Conservation (phyloP, 495 filamentous ascomycete genomes). For the Pyronema omphalodes region DNA sequence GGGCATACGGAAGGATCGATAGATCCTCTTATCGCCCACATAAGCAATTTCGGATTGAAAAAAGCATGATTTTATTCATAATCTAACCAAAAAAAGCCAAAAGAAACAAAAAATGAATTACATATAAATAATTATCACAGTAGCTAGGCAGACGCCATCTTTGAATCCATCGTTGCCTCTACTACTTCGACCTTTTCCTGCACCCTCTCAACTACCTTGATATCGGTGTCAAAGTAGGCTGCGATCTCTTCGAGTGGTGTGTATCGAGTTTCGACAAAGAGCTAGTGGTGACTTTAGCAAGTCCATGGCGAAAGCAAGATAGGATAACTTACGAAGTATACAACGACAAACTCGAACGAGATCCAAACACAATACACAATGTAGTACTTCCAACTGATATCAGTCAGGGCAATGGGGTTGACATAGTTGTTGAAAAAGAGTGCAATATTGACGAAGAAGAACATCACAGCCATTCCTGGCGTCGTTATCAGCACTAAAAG, state of each 20-base stretch:
- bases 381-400: constrained; percentile 29
- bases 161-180: too few relatives aligned
- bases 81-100: too few relatives aligned
- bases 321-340: constrained; percentile 23
- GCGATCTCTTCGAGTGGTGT: constrained; percentile 34
- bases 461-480: constrained; percentile 31
- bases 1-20: too few relatives aligned
- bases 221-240: constrained; percentile 30
- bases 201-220: constrained; percentile 6
- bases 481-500: background rate
- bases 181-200: background rate
- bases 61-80: too few relatives aligned
- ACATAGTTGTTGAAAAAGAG: constrained; percentile 34
- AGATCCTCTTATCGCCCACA: too few relatives aligned
- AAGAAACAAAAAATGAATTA: too few relatives aligned
- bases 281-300: constrained; percentile 11
- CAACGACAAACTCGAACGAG: constrained; percentile 28
- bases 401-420: constrained; percentile 31
- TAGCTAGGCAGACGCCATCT: too few relatives aligned
- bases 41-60: too few relatives aligned
- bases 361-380: constrained; percentile 30
- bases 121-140: too few relatives aligned
- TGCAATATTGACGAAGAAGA: constrained; percentile 29
- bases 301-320: background rate
- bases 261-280: constrained; percentile 34